These are phyloP conservation scores for Lachnellula occidentalis DNA, from an alignment of 2,329 filamentous ascomycete species.

Conservation along the genomic window DNA sequence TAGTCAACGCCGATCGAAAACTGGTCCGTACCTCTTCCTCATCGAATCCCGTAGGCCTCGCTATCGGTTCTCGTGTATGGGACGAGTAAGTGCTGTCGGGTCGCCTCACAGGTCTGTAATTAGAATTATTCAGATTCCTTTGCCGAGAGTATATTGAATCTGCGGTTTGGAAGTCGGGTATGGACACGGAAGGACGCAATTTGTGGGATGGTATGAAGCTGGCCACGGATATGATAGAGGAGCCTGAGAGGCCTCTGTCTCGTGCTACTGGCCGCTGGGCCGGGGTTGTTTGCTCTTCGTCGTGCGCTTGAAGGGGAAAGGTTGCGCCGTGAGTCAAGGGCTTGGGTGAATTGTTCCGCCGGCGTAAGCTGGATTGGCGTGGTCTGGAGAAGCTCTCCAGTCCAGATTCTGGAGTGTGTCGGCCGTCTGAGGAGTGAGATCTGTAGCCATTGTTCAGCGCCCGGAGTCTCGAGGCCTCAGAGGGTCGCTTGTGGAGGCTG, in stretches of 20 bases:
- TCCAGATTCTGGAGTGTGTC: conserved; percentile 19
- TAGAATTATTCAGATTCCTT: conserved; percentile 25
- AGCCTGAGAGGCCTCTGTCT: conserved; percentile 27
- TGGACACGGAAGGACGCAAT: conserved; percentile 29
- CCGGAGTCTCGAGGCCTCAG: conserved; percentile 30
- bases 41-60: conserved; percentile 22
- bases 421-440: conserved; percentile 22
- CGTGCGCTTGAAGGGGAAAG: conserved; percentile 20
- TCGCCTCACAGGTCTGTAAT: conserved; percentile 18
- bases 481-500: conserved; percentile 23
- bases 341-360: conserved; percentile 25
- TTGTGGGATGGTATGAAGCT: conserved; percentile 7
- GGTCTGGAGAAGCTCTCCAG: conserved; percentile 29
- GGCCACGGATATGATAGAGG: conserved; percentile 25
- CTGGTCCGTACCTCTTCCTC: conserved; percentile 47
- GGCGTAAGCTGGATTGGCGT: conserved; percentile 23
- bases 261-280: conserved; percentile 12
- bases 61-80: conserved; percentile 24
- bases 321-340: conserved; percentile 19
- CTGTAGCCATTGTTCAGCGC: conserved; percentile 29
- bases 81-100: conserved; percentile 26
- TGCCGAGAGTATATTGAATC: conserved; percentile 27
- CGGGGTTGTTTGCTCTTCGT: conserved; percentile 17
- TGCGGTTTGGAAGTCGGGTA: conserved; percentile 28
- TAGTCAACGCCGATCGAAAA: conserved; percentile 55